phyloP scores from a whole-genome alignment of 140 eudicot genomes.

The Erigeron philadelphicus region DNA sequence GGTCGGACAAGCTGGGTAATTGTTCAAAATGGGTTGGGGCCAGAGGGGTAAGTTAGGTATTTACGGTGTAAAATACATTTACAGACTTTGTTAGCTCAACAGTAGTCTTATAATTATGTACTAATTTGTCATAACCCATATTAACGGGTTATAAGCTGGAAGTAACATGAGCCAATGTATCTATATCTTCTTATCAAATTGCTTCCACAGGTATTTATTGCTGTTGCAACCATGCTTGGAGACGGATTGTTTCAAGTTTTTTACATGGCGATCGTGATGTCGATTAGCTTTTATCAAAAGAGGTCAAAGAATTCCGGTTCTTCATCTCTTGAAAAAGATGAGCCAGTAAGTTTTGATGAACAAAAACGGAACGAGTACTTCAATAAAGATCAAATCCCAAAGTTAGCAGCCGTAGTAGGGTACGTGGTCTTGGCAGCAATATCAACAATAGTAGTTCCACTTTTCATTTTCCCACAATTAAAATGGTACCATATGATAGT shows the following conservation, averaged over 20 bases:
- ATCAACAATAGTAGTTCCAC: slow-evolving; percentile 34
- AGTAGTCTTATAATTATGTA: too few relatives aligned
- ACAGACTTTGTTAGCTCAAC: too few relatives aligned
- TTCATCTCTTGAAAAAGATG: slow-evolving; percentile 7
- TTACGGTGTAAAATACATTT: too few relatives aligned
- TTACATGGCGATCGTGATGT: slow-evolving; percentile 31
- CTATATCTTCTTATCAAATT: background rate
- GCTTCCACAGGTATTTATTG: slow-evolving; percentile 55
- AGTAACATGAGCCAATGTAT: background rate
- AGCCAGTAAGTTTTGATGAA: slow-evolving; percentile 30
- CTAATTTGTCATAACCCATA: too few relatives aligned
- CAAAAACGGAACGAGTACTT: slow-evolving; percentile 41
- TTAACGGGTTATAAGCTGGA: too few relatives aligned
- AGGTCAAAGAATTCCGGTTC: slow-evolving; percentile 13
- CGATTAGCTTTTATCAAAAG: background rate
- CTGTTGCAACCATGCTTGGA: slow-evolving; percentile 73
- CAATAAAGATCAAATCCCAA: slow-evolving; percentile 48
- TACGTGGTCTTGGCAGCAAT: slow-evolving; percentile 32
- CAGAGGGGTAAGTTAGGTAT: too few relatives aligned
- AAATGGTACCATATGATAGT: slow-evolving; percentile 55
- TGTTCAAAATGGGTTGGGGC: background rate
- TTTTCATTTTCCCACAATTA: slow-evolving; percentile 38
- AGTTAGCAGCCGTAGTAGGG: slow-evolving; percentile 34
- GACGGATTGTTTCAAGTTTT: slow-evolving; percentile 62
- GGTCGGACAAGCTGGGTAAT: background rate